Percentiles rank a stretch among this genome's conserved stretches.
These are phyloP conservation scores for Cotoneaster glaucophyllus DNA, from an alignment of 306 rosid species.

Conservation along the genomic window DNA sequence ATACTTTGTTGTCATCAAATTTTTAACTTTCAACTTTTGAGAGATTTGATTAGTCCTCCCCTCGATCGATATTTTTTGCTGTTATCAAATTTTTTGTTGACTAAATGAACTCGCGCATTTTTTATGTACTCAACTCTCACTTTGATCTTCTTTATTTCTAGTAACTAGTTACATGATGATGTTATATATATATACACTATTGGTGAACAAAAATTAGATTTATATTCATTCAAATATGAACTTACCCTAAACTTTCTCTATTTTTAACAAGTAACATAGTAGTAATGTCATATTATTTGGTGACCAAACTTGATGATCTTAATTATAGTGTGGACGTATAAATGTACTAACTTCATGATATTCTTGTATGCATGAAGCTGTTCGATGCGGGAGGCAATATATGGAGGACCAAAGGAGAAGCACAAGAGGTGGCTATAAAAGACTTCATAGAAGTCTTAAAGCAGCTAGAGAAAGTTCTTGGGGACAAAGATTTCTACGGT, in stretches of 20 bases:
- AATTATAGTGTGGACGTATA: not conserved
- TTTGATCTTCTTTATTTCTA: not conserved
- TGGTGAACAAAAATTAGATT: not conserved
- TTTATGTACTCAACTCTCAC: not conserved
- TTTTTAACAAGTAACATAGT: not conserved
- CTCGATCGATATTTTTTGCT: no score
- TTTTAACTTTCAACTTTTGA: no score
- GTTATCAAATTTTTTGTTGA: no score
- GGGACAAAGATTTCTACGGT: constrained; percentile 49
- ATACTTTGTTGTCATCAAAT: no score
- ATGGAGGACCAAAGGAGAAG: constrained; percentile 58
- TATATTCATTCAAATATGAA: not conserved
- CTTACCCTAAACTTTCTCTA: not conserved
- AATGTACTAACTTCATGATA: not conserved
- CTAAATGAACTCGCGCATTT: no score
- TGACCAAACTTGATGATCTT: not conserved
- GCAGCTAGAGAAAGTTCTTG: constrained; percentile 51
- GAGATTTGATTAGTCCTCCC: no score
- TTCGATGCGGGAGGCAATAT: constrained; percentile 39
- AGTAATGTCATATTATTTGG: not conserved
- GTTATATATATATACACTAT: not conserved
- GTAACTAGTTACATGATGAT: not conserved
- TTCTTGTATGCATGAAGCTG: constrained; percentile 21
- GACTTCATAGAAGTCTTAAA: constrained; percentile 50
- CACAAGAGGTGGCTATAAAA: constrained; percentile 36